Percentiles rank a stretch among this genome's conserved stretches.
These are phyloP conservation scores for Spizellomyces sp. DNA, from an alignment of 192 early-diverging fungal genomes.

Conservation along the genomic window DNA sequence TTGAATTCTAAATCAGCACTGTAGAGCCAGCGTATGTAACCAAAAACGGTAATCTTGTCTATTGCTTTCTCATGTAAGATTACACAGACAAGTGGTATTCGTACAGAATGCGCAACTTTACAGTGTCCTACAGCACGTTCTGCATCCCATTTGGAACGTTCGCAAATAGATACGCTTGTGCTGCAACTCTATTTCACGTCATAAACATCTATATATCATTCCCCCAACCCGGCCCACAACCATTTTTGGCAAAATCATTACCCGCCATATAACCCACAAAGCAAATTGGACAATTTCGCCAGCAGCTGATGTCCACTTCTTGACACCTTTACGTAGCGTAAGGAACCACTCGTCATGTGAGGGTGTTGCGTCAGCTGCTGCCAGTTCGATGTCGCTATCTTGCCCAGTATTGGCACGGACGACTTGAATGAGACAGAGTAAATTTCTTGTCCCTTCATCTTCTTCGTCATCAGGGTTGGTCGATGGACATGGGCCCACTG, in stretches of 20 bases:
- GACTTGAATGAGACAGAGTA: slow-evolving; percentile 28
- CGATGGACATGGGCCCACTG: slow-evolving; percentile 24
- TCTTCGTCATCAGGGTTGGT: slow-evolving; percentile 5
- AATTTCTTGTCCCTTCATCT: background rate
- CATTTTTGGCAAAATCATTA: background rate
- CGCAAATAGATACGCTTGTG: too few species aligned
- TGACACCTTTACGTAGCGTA: background rate
- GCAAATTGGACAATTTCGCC: background rate
- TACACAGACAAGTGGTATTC: too few species aligned
- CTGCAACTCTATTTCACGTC: too few species aligned
- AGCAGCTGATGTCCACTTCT: background rate
- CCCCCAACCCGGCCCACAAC: background rate
- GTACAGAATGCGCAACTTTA: too few species aligned
- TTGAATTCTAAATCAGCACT: too few species aligned
- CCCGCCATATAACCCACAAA: background rate
- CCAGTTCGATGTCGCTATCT: too few species aligned
- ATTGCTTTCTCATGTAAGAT: too few species aligned
- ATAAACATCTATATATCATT: too few species aligned
- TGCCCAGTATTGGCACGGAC: slow-evolving; percentile 1
- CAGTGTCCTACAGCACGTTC: too few species aligned
- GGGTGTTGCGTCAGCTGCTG: background rate
- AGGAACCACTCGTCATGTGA: background rate
- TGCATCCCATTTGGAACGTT: too few species aligned
- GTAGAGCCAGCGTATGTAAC: too few species aligned
- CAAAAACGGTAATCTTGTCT: too few species aligned